A percentile compares a stretch with the other conserved stretches of the same genome.
Evolutionary conservation across 163 green algal genomes (phyloP).

Genomic region (Chloromonas sp.): DNA sequence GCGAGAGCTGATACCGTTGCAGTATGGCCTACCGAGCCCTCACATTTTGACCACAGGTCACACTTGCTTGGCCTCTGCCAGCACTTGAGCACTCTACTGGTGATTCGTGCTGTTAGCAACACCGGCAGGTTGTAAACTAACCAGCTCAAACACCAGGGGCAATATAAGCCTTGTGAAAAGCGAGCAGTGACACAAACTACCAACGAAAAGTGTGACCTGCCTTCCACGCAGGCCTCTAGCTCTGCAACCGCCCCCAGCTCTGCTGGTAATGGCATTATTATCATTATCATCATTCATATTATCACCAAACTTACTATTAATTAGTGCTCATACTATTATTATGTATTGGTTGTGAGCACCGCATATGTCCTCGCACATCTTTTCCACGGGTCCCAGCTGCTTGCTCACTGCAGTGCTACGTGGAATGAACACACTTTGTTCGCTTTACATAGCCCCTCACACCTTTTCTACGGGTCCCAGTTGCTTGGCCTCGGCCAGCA

Average conservation of each 20-base stretch:
- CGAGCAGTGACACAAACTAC: too few species aligned
- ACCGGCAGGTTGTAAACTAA: too few species aligned
- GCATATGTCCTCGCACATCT: neutral
- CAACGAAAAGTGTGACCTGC: too few species aligned
- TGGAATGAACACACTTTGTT: neutral
- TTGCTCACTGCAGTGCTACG: too few species aligned
- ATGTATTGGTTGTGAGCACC: too few species aligned
- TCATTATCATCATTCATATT: too few species aligned
- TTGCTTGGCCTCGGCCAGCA: slow-evolving; percentile 26
- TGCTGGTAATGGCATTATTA: slow-evolving; percentile 23
- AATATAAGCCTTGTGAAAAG: too few species aligned
- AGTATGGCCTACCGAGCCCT: neutral
- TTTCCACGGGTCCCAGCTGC: neutral
- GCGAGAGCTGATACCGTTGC: neutral
- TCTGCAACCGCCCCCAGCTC: slow-evolving; percentile 46
- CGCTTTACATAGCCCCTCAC: neutral
- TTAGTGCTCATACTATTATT: too few species aligned
- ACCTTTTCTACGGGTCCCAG: slow-evolving; percentile 53
- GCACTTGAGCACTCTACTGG: slow-evolving; percentile 41
- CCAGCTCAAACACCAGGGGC: too few species aligned
- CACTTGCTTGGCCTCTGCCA: slow-evolving; percentile 11
- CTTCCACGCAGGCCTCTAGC: slow-evolving; percentile 39
- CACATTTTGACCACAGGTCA: slow-evolving; percentile 51
- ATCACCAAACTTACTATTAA: too few species aligned
- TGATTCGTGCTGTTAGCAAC: too few species aligned